Base-by-base conservation (phyloP, 805 yeast genomes). In the Metschnikowia borealis region DNA sequence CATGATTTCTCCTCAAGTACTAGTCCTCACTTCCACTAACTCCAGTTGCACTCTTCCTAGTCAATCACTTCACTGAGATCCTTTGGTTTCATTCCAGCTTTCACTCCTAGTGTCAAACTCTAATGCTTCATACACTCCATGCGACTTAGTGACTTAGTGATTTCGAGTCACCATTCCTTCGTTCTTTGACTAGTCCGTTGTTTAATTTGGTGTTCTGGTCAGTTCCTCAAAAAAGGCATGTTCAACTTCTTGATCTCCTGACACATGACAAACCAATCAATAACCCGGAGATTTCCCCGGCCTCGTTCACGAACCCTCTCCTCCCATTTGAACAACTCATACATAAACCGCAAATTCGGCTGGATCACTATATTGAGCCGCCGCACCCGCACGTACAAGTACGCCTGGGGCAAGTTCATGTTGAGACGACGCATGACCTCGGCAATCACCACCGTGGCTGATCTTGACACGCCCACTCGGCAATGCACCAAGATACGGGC, bases 391-490 rank as follows among this genome's bases (percentile, higher is more conserved):
- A 90, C 97, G 68, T 76, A 89, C 39, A 91, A 68, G 61, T 91
- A 92, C 0, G 98, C 96, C 32, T 84, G 73, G 2, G 94, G 83
- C 29, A 92, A 69, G 39, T 82, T 80, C 48, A 89, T 70, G 14
- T 79, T 69, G 47, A 87, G 68, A 38, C 96, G 69, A 57, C 81
- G 80, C 96, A 92, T 91, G 36, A 89, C 92, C 63, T 90, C 97
- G 1, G 97, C 97, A 57, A 92, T 92, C 58, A 95, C 92, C 10
- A 92, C 95, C 0, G 97, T 89, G 0, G 97, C 98, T 2, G 96
- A 88, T 49, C 98, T 73, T 0, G 96, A 88, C 3, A 92, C 98
- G 0, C 98, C 98, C 44, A 89, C 97, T 62, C 96, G 87, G 61
- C 98, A 92, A 65, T 92, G 98, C 10, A 92, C 91, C 53, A 92